A percentile compares a stretch with the other conserved stretches of the same genome.
Evolutionary conservation across 805 yeast species (phyloP).

Genomic region (Torulaspora quercuum): DNA sequence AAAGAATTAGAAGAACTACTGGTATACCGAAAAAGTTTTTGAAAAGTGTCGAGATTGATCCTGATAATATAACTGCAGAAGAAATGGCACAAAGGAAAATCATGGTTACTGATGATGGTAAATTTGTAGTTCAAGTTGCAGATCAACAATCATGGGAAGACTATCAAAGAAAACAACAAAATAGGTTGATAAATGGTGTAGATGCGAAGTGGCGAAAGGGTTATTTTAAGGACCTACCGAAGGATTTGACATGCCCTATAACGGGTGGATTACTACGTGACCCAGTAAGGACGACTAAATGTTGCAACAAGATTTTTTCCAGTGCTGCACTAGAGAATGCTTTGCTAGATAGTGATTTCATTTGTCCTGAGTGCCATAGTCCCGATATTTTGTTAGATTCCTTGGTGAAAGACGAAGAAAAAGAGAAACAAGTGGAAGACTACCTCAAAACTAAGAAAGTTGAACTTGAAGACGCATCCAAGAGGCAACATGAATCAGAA

Average conservation of each 20-base stretch:
- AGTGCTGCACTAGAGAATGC: slow-evolving; percentile 60
- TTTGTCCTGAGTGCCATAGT: slow-evolving; percentile 80
- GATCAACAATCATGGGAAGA: slow-evolving; percentile 88
- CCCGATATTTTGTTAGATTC: slow-evolving; percentile 76
- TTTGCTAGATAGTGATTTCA: slow-evolving; percentile 77
- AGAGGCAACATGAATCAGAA: slow-evolving; percentile 4
- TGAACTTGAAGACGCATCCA: slow-evolving; percentile 9
- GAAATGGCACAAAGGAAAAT: slow-evolving; percentile 55
- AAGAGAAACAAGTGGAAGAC: slow-evolving; percentile 50
- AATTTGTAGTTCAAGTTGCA: slow-evolving; percentile 93
- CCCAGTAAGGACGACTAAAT: slow-evolving; percentile 77
- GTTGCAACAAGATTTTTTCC: slow-evolving; percentile 62
- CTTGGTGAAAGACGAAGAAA: slow-evolving; percentile 57
- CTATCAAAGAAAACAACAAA: slow-evolving; percentile 62
- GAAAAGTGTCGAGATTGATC: slow-evolving; percentile 63
- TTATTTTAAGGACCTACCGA: slow-evolving; percentile 44
- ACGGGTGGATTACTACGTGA: slow-evolving; percentile 57
- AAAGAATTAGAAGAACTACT: slow-evolving; percentile 84
- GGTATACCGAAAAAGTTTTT: slow-evolving; percentile 96
- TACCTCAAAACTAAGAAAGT: slow-evolving; percentile 42
- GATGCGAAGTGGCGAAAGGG: slow-evolving; percentile 48
- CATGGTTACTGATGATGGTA: slow-evolving; percentile 91
- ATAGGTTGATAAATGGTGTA: slow-evolving; percentile 36
- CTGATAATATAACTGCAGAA: slow-evolving; percentile 57
- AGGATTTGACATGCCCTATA: slow-evolving; percentile 66